Evolutionary conservation across 257 asterid genomes (phyloP), one percentile per base, ranked within the genome.

Genomic region (Solanum appendiculatum): DNA sequence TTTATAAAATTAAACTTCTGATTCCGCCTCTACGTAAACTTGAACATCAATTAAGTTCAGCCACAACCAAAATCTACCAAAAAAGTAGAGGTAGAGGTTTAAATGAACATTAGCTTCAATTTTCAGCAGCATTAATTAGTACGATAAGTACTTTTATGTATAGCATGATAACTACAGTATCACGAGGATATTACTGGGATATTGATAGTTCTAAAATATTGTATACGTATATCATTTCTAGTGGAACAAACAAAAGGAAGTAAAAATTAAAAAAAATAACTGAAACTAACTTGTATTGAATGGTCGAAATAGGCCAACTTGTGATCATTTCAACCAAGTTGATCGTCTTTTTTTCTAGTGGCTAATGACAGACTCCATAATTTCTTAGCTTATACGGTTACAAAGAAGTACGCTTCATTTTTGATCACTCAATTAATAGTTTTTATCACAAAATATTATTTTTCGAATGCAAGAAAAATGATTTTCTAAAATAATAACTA

Each of bases 221-320:
- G 77, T 20, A 42, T 77, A 77, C 63, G 25, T 77, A 75, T 18
- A 34, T 31, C 7, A 27, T 44, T 78, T 78, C 64, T 44, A 13
- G 44, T 70, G 78, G 78, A 70, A 70, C 7, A 33, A 70, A 70
- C 37, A 33, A 70, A 14, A 16, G 13, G 8, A 70, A 11, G 78
- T 69, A 1, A 31, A 15, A 69, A 69, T 29, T 15, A 68, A 68
- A n/a, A 16, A 44, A 3, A 11, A 44, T 3, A 12, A 4, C 36
- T 51, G 13, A 2, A 0, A 31, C 13, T 39, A 9, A 51, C 9
- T 31, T 83, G 40, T 14, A 29, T 78, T 81, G 85, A 29, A 82
- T 87, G 92, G 92, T 82, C 56, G 58, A 88, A 83, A 66, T 69
- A 75, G 48, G 25, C 40, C 39, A 60, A 56, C 92, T 86, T 90